A percentile compares a stretch with the other conserved stretches of the same genome.
These are phyloP conservation scores for Marchantia polymorpha DNA, from an alignment of 225 moss, liverwort and hornwort species.

Conservation along the genomic window DNA sequence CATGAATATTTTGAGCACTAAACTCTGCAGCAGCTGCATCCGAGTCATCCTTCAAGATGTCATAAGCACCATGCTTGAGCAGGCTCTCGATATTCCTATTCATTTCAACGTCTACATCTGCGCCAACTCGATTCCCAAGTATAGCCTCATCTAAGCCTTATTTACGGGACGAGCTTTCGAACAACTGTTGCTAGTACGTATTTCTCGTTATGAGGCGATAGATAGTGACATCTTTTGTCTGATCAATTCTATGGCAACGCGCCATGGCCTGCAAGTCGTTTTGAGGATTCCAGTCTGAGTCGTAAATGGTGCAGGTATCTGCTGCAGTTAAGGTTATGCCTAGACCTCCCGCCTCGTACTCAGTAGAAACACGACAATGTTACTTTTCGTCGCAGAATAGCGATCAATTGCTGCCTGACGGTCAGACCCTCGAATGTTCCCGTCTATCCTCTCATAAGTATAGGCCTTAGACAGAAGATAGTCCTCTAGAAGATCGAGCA, in stretches of 20 bases:
- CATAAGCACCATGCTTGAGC: slow-evolving; percentile 85
- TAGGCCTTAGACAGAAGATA: slow-evolving; percentile 61
- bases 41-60: slow-evolving; percentile 79
- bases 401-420: slow-evolving; percentile 91
- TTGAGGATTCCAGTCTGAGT: slow-evolving; percentile 96
- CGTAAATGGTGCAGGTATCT: slow-evolving; percentile 89
- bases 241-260: slow-evolving; percentile 90
- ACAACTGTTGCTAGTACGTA: slow-evolving; percentile 83
- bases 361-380: slow-evolving; percentile 77
- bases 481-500: slow-evolving; percentile 87
- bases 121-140: slow-evolving; percentile 76
- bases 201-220: slow-evolving; percentile 82
- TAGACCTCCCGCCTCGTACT: slow-evolving; percentile 87
- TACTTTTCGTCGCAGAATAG: slow-evolving; percentile 73
- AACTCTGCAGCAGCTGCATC: slow-evolving; percentile 71
- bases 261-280: slow-evolving; percentile 98
- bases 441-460: slow-evolving; percentile 81
- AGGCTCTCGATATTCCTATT: slow-evolving; percentile 72
- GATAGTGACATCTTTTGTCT: slow-evolving; percentile 85
- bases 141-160: slow-evolving; percentile 96
- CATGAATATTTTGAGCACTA: slow-evolving; percentile 69
- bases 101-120: slow-evolving; percentile 60
- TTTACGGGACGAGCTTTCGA: slow-evolving; percentile 84
- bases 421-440: slow-evolving; percentile 71
- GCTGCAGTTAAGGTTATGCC: slow-evolving; percentile 90